phyloP scores from a whole-genome alignment of 257 asterid genomes.

The Ocimum tenuiflorum region DNA sequence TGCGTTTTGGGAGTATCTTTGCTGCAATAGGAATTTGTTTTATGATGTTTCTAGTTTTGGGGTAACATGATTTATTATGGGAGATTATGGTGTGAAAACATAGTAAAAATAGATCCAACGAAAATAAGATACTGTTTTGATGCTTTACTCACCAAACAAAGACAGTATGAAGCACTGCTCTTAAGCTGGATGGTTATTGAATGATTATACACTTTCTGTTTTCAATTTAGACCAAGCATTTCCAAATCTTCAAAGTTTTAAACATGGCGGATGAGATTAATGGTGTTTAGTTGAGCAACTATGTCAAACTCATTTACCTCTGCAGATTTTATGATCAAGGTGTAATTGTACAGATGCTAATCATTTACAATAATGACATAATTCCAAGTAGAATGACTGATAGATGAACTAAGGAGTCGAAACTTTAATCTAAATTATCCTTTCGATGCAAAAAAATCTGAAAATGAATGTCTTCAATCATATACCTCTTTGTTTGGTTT shows the following conservation, averaged over 20 bases:
- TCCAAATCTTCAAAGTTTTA: neutral
- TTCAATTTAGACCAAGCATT: neutral
- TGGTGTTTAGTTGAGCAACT: neutral
- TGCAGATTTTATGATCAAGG: no score
- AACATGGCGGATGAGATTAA: neutral
- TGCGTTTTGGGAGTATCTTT: no score
- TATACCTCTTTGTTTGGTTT: no score
- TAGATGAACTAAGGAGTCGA: no score
- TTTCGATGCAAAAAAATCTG: no score
- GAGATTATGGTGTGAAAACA: neutral
- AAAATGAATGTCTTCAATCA: no score
- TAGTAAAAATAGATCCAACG: neutral
- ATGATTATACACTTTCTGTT: no score
- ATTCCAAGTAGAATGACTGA: neutral
- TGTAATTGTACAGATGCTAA: neutral
- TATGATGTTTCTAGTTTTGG: conserved; percentile 20
- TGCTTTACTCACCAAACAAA: neutral
- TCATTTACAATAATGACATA: neutral
- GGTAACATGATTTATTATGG: neutral
- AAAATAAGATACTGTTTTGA: neutral
- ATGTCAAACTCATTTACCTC: no score
- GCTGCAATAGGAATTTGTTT: neutral
- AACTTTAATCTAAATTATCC: no score
- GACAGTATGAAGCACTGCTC: neutral
- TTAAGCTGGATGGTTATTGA: no score